Evolutionary conservation across 352 stramenopile species (phyloP), one percentile per base, ranked within the genome.

Genomic region (Globisporangium iwayamae): DNA sequence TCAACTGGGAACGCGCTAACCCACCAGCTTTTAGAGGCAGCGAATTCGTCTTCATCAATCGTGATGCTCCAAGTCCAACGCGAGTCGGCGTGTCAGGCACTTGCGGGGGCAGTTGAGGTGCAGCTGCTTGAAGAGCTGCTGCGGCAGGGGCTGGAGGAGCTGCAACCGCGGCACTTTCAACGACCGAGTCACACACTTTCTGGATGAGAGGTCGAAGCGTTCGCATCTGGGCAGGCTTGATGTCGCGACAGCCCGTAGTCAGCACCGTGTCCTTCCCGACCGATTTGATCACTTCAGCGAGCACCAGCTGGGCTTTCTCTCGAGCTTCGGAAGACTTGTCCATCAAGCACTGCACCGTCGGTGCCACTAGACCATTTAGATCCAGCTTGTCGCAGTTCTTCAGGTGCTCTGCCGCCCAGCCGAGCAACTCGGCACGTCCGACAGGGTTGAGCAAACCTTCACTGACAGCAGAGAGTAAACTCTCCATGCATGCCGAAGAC

Each of bases 151-250:
- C 61, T n/a, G 69, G 52, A 47, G 73, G 45, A 9, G 39, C 32
- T 41, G 55, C 30, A 22, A 25, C 48, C 9, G 48, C 64, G 8
- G 60, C 67, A 10, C 60, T 75, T 39, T 87, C 76, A 3, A 76
- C 72, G 28, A 70, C 56, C 16, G 48, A 64, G 28, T 87, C 77
- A 43, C 62, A 79, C 4, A 90, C 85, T 60, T 94, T 94, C 45
- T 92, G 75, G 10, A 96, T 81, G 30, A 95, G 72, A n/a, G 87
- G 87, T n/a, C 90, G 87, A 4, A 96, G 65, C 43, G 84, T 85
- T 39, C 87, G 78, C 87, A 96, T 96, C 30, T 91, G 83, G 4
- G 87, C 87, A 32, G 87, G 87, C 51, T 94, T 91, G 52, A 96
- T 87, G 57, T 94, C 84, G 14, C 87, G 70, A 41, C 87, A 96